These are phyloP conservation scores for Blastomyces percursus DNA, from an alignment of 2,329 filamentous ascomycete genomes.

Conservation along the genomic window DNA sequence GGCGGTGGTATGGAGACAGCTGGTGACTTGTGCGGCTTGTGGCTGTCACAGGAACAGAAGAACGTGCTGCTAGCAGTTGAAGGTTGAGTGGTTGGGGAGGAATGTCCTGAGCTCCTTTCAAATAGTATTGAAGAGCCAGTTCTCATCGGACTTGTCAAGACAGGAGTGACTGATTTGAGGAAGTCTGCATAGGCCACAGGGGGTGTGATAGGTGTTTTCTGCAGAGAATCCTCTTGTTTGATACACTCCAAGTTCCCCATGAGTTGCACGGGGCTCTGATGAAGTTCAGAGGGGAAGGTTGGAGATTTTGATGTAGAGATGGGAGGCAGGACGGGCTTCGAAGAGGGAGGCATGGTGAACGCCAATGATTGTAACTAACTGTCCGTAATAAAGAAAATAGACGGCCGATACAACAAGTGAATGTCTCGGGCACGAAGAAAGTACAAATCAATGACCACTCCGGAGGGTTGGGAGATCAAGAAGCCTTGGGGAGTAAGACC, in stretches of 20 bases:
- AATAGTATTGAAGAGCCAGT: constrained; percentile 43
- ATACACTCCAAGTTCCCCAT: constrained; percentile 49
- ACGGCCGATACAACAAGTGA: constrained; percentile 5
- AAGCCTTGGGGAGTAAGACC: constrained; percentile 6
- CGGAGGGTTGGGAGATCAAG: background rate
- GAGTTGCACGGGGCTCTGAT: constrained; percentile 42
- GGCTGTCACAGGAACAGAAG: constrained; percentile 44
- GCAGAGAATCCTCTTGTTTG: constrained; percentile 53
- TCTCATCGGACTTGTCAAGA: constrained; percentile 57
- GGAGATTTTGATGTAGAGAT: constrained; percentile 36
- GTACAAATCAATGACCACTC: constrained; percentile 4
- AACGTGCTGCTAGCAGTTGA: constrained; percentile 29
- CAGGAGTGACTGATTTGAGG: constrained; percentile 64
- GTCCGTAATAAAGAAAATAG: background rate
- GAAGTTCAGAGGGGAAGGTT: constrained; percentile 44
- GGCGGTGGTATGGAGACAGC: constrained; percentile 50
- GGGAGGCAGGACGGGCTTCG: constrained; percentile 31
- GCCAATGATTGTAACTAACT: constrained; percentile 3
- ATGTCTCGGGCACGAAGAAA: constrained; percentile 5
- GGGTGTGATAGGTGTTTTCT: constrained; percentile 81
- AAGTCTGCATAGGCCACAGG: constrained; percentile 88
- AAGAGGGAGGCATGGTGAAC: constrained; percentile 3
- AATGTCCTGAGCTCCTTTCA: constrained; percentile 21
- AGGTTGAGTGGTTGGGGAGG: constrained; percentile 29
- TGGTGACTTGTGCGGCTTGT: constrained; percentile 37